Percentiles rank a stretch among this genome's conserved stretches.
These are phyloP conservation scores for Elongisporangium senticosum DNA, from an alignment of 352 stramenopile genomes.

Conservation along the genomic window DNA sequence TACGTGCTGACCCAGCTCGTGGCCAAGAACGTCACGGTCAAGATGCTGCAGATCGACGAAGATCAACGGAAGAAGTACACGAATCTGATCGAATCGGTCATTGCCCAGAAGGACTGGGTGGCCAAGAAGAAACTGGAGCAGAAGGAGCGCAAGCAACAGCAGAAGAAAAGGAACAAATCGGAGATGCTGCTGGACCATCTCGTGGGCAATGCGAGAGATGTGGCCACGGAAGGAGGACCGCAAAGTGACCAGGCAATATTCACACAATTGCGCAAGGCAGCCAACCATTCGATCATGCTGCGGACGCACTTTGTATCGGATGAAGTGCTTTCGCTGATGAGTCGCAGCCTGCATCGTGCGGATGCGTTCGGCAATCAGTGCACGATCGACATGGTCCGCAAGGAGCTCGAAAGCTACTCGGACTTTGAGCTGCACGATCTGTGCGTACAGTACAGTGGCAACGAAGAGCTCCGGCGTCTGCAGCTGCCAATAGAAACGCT, in stretches of 20 bases:
- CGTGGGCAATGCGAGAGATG: constrained; percentile 17
- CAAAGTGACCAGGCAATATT: constrained; percentile 79
- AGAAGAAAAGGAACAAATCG: constrained; percentile 40
- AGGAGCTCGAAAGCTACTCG: constrained; percentile 91
- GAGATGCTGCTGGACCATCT: constrained; percentile 44
- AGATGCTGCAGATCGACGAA: constrained; percentile 78
- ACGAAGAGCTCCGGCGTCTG: constrained; percentile 76
- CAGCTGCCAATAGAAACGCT: constrained; percentile 86
- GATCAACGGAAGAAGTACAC: constrained; percentile 88
- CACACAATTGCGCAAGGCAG: constrained; percentile 95
- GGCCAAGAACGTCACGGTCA: constrained; percentile 75
- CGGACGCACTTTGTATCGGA: constrained; percentile 73
- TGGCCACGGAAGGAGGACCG: neutral
- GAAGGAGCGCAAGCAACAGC: constrained; percentile 55
- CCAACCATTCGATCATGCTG: constrained; percentile 96
- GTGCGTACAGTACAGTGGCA: constrained; percentile 83
- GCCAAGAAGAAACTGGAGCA: constrained; percentile 36
- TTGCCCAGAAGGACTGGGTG: constrained; percentile 49
- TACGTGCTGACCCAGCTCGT: constrained; percentile 93
- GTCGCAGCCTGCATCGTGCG: constrained; percentile 63
- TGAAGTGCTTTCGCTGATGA: constrained; percentile 79
- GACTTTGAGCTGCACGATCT: constrained; percentile 96
- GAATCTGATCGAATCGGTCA: constrained; percentile 51
- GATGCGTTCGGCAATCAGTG: constrained; percentile 86
- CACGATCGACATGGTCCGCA: constrained; percentile 76